A percentile compares a stretch with the other conserved stretches of the same genome.
These are phyloP conservation scores for Olyra latifolia DNA, from an alignment of 176 grass and related monocot species.

Conservation along the genomic window DNA sequence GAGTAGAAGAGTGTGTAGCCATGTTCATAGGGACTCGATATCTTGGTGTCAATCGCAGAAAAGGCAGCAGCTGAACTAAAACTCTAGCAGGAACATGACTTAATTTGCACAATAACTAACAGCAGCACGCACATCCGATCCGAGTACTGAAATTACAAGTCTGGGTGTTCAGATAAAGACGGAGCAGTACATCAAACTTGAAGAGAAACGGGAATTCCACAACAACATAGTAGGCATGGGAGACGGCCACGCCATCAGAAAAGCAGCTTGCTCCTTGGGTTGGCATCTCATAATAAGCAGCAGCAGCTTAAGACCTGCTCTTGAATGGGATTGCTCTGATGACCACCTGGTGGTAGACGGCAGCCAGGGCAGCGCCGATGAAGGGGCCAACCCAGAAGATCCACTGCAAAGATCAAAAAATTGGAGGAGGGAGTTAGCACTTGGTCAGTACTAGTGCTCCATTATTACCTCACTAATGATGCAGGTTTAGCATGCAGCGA, in stretches of 20 bases:
- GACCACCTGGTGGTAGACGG: conserved; percentile 85
- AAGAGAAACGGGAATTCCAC: conserved; percentile 34
- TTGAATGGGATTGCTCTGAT: conserved; percentile 95
- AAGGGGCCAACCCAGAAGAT: conserved; percentile 96
- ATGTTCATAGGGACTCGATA: neutral
- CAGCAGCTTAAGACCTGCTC: conserved; percentile 52
- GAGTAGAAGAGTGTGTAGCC: neutral
- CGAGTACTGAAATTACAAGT: conserved; percentile 46
- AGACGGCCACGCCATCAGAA: neutral
- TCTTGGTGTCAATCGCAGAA: neutral
- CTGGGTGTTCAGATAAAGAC: conserved; percentile 25
- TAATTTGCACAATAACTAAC: conserved; percentile 15
- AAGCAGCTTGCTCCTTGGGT: neutral
- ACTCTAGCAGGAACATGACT: neutral
- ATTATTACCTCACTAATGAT: conserved; percentile 19
- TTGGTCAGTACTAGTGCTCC: neutral
- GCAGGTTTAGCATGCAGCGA: neutral
- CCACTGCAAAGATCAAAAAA: conserved; percentile 44
- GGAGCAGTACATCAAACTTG: conserved; percentile 28
- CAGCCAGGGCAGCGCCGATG: conserved; percentile 67
- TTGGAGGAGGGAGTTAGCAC: neutral
- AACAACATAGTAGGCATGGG: neutral
- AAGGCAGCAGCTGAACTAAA: neutral
- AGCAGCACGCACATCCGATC: conserved; percentile 20
- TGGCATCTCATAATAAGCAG: neutral